Percentiles rank a stretch among this genome's conserved stretches.
phyloP scores from a whole-genome alignment of 31 red algal species.

The Asparagopsis taxiformis region DNA sequence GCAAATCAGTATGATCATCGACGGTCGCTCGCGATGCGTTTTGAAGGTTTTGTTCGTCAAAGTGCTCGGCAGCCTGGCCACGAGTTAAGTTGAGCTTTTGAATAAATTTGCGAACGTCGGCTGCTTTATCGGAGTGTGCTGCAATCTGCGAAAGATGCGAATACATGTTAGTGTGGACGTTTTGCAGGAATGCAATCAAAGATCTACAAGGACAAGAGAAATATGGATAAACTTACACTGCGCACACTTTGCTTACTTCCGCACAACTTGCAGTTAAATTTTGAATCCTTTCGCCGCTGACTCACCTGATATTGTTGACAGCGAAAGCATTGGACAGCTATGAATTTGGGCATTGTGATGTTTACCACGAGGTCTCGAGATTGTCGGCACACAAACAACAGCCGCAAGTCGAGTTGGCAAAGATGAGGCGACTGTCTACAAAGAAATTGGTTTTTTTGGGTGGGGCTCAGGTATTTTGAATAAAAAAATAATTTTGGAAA shows the following conservation, averaged over 20 bases:
- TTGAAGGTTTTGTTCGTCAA: constrained; percentile 5
- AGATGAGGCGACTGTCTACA: no score
- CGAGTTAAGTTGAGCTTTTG: constrained; percentile 38
- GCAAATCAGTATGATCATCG: no score
- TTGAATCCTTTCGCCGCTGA: constrained; percentile 46
- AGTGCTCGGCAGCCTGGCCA: constrained; percentile 36
- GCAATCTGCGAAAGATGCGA: constrained; percentile 12
- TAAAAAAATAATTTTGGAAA: no score
- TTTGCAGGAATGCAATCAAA: neutral
- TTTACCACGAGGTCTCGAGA: no score
- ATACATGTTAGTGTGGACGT: neutral
- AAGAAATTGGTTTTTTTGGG: no score
- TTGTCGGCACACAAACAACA: no score
- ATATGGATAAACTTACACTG: neutral
- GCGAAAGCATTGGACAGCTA: constrained; percentile 29
- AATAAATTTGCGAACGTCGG: constrained; percentile 46
- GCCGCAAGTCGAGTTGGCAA: no score
- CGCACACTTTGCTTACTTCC: constrained; percentile 45
- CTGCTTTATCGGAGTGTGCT: constrained; percentile 27
- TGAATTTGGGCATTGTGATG: no score
- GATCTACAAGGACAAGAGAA: neutral
- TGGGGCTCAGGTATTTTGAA: no score
- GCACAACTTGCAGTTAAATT: constrained; percentile 57
- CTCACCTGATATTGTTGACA: constrained; percentile 34
- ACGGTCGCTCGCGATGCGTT: no score